These are phyloP conservation scores for Imleria badia DNA, from an alignment of 768 basidiomycete genomes.

Conservation along the genomic window DNA sequence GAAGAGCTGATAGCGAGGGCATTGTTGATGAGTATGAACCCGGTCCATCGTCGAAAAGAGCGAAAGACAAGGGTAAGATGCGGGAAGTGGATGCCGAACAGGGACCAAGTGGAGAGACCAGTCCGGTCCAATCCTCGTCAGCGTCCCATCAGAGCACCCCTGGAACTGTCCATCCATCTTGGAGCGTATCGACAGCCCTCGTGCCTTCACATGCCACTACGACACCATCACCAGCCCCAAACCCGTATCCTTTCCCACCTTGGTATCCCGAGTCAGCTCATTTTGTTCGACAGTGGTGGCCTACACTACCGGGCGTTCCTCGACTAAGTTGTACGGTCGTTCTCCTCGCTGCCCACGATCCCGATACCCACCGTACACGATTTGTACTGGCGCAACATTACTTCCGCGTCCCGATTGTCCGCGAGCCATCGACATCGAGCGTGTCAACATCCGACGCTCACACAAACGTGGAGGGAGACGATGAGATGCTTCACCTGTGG, in stretches of 20 bases:
- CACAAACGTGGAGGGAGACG: constrained; percentile 34
- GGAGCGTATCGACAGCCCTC: not conserved
- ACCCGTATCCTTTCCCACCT: constrained; percentile 64
- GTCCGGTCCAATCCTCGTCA: constrained; percentile 8
- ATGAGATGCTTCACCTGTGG: constrained; percentile 66
- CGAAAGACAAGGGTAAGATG: constrained; percentile 24
- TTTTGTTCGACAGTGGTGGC: constrained; percentile 84
- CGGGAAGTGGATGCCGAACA: constrained; percentile 14
- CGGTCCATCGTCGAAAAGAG: constrained; percentile 5
- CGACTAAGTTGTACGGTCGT: constrained; percentile 72
- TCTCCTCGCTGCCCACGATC: constrained; percentile 62
- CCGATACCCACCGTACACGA: constrained; percentile 54
- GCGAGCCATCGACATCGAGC: constrained; percentile 16
- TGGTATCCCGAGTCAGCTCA: constrained; percentile 77
- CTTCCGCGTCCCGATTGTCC: constrained; percentile 62
- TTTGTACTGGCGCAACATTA: constrained; percentile 77
- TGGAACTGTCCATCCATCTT: constrained; percentile 3
- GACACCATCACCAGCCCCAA: constrained; percentile 32
- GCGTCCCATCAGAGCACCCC: constrained; percentile 10
- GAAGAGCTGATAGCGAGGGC: constrained; percentile 19
- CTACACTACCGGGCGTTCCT: constrained; percentile 59
- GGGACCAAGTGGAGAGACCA: constrained; percentile 9
- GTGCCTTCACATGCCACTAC: not conserved
- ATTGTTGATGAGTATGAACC: constrained; percentile 11
- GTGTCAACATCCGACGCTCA: not conserved